phyloP scores from a whole-genome alignment of 2,329 filamentous ascomycete species.

The Paramyrothecium sp. region DNA sequence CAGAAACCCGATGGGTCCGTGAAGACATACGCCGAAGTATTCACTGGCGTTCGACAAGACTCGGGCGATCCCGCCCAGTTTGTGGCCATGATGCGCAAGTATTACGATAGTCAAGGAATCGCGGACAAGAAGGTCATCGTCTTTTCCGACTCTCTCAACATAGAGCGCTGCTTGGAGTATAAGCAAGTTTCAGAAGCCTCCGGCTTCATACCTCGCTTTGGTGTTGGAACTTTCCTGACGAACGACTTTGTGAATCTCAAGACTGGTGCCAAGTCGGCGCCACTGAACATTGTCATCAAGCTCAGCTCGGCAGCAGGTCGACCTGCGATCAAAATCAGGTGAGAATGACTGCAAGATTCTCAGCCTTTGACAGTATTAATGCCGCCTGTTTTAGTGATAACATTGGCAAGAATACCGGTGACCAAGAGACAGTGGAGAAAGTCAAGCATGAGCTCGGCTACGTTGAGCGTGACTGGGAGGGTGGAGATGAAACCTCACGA shows the following conservation, averaged over 20 bases:
- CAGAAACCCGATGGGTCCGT: slow-evolving; percentile 35
- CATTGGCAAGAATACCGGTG: slow-evolving; percentile 89
- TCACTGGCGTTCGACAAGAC: slow-evolving; percentile 83
- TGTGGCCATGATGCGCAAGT: slow-evolving; percentile 73
- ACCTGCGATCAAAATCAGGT: slow-evolving; percentile 85
- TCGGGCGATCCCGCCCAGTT: slow-evolving; percentile 83
- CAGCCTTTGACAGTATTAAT: too few species aligned
- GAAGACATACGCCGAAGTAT: slow-evolving; percentile 76
- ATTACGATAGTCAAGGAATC: slow-evolving; percentile 76
- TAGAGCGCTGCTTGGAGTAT: slow-evolving; percentile 88
- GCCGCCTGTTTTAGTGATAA: slow-evolving; percentile 58
- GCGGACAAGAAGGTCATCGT: slow-evolving; percentile 83
- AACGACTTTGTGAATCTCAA: slow-evolving; percentile 82
- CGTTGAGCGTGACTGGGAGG: slow-evolving; percentile 77
- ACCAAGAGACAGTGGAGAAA: slow-evolving; percentile 71
- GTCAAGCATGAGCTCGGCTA: slow-evolving; percentile 89
- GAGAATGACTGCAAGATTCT: slow-evolving; percentile 6
- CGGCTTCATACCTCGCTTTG: slow-evolving; percentile 85
- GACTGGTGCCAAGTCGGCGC: slow-evolving; percentile 79
- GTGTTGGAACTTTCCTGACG: slow-evolving; percentile 92
- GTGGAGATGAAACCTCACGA: slow-evolving; percentile 78
- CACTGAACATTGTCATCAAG: slow-evolving; percentile 98
- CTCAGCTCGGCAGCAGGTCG: slow-evolving; percentile 79
- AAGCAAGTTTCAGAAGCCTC: slow-evolving; percentile 77
- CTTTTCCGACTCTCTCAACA: slow-evolving; percentile 92